A percentile compares a stretch with the other conserved stretches of the same genome.
Evolutionary conservation across 768 basidiomycete species (phyloP).

Genomic region (Tricholoma furcatifolium): DNA sequence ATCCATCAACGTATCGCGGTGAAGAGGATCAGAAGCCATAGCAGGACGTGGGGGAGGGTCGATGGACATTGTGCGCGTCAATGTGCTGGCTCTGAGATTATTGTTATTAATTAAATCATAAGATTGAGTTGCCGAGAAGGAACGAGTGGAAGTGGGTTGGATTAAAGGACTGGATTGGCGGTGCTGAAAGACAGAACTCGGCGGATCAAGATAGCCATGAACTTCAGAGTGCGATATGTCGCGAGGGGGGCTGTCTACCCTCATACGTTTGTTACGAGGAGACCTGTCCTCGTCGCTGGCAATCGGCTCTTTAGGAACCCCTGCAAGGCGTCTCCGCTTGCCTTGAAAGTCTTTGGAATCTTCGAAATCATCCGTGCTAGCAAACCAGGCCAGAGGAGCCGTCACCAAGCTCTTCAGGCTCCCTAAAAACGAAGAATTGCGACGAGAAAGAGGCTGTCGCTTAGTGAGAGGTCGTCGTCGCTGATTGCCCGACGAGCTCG

Average conservation of each 20-base stretch:
- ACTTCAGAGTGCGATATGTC: constrained; percentile 26
- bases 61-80: constrained; percentile 69
- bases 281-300: constrained; percentile 31
- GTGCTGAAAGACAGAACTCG: constrained; percentile 40
- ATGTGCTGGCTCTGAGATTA: constrained; percentile 33
- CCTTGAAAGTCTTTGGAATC: constrained; percentile 47
- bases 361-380: constrained; percentile 47
- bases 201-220: constrained; percentile 54
- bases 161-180: constrained; percentile 20
- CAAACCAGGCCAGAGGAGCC: constrained; percentile 60
- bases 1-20: constrained; percentile 42
- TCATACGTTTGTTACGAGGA: constrained; percentile 50
- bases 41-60: constrained; percentile 52
- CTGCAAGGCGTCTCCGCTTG: constrained; percentile 51
- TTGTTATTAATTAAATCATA: constrained; percentile 26
- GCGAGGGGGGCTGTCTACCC: constrained; percentile 48
- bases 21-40: constrained; percentile 39
- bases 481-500: constrained; percentile 28
- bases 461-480: constrained; percentile 26
- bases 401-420: constrained; percentile 66
- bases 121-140: constrained; percentile 28
- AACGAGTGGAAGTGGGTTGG: constrained; percentile 20
- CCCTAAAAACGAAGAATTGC: constrained; percentile 58
- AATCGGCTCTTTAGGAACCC: constrained; percentile 26
- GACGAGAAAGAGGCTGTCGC: constrained; percentile 43